phyloP scores from a whole-genome alignment of 768 basidiomycete genomes.

The Hirschioporus abietinus region DNA sequence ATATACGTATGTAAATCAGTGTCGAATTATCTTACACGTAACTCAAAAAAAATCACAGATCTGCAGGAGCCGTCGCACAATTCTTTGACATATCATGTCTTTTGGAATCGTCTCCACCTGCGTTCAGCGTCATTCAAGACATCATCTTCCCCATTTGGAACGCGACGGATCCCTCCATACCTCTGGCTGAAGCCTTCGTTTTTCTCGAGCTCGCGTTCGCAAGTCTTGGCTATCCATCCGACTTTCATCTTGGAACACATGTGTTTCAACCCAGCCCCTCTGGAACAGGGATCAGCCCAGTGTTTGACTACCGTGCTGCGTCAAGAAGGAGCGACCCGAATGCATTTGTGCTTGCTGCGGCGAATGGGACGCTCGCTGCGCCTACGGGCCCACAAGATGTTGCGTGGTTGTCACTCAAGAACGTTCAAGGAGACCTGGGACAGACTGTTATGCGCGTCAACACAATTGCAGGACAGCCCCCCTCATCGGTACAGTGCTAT shows the following conservation, averaged over 20 bases:
- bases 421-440: slow-evolving; percentile 22
- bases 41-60: background rate
- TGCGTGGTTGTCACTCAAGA: slow-evolving; percentile 30
- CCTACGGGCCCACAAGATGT: slow-evolving; percentile 26
- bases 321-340: slow-evolving; percentile 16
- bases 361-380: slow-evolving; percentile 21
- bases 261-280: slow-evolving; percentile 32
- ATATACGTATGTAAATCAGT: slow-evolving; percentile 19
- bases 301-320: slow-evolving; percentile 27
- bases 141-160: slow-evolving; percentile 17
- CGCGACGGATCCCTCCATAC: background rate
- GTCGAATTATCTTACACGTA: background rate
- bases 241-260: slow-evolving; percentile 25
- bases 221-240: background rate
- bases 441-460: slow-evolving; percentile 24
- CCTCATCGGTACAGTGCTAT: slow-evolving; percentile 19
- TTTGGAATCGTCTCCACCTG: slow-evolving; percentile 10
- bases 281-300: slow-evolving; percentile 24
- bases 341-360: slow-evolving; percentile 23
- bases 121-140: slow-evolving; percentile 16
- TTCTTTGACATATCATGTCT: slow-evolving; percentile 29
- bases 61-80: slow-evolving; percentile 18
- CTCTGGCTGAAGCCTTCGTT: slow-evolving; percentile 1
- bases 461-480: slow-evolving; percentile 29
- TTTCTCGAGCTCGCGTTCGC: slow-evolving; percentile 1